These are phyloP conservation scores for Xylaria sp. DNA, from an alignment of 495 filamentous ascomycete species.

Conservation along the genomic window DNA sequence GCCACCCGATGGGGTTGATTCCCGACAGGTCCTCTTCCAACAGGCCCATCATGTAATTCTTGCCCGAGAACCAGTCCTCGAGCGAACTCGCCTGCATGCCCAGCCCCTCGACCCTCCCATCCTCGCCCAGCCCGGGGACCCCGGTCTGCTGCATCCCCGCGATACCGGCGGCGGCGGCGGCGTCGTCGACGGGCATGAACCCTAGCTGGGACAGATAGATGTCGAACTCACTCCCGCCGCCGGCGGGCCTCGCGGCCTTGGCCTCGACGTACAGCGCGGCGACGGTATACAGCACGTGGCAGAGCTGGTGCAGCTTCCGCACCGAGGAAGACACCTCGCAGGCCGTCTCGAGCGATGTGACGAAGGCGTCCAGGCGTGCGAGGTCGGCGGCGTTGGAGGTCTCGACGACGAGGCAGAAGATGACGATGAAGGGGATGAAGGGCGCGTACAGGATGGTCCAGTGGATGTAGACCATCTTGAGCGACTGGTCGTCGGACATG, in stretches of 20 bases:
- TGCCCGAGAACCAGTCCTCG: slow-evolving; percentile 73
- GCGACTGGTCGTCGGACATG: slow-evolving; percentile 53
- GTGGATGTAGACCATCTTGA: slow-evolving; percentile 66
- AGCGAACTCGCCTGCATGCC: slow-evolving; percentile 55
- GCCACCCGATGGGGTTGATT: slow-evolving; percentile 53
- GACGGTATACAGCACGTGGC: slow-evolving; percentile 66
- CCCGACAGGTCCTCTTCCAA: slow-evolving; percentile 65
- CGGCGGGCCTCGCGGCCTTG: slow-evolving; percentile 57
- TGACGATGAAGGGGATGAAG: slow-evolving; percentile 72
- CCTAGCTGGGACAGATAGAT: slow-evolving; percentile 69
- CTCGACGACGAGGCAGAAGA: slow-evolving; percentile 73
- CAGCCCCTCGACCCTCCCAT: slow-evolving; percentile 28
- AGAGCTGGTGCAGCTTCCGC: slow-evolving; percentile 65
- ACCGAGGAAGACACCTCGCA: slow-evolving; percentile 62
- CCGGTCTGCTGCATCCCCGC: slow-evolving; percentile 23
- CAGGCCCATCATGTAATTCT: slow-evolving; percentile 68
- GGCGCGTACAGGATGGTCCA: slow-evolving; percentile 71
- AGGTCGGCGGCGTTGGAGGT: slow-evolving; percentile 57
- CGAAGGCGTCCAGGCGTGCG: slow-evolving; percentile 60
- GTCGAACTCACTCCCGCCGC: slow-evolving; percentile 66
- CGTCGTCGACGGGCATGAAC: slow-evolving; percentile 57
- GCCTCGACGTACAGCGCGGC: slow-evolving; percentile 69
- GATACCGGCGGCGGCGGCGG: slow-evolving; percentile 12
- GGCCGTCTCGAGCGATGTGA: slow-evolving; percentile 60
- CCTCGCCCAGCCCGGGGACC: neutral